Conservation (phyloP, 2,329 filamentous ascomycete species). For the Penicillium sp. region DNA sequence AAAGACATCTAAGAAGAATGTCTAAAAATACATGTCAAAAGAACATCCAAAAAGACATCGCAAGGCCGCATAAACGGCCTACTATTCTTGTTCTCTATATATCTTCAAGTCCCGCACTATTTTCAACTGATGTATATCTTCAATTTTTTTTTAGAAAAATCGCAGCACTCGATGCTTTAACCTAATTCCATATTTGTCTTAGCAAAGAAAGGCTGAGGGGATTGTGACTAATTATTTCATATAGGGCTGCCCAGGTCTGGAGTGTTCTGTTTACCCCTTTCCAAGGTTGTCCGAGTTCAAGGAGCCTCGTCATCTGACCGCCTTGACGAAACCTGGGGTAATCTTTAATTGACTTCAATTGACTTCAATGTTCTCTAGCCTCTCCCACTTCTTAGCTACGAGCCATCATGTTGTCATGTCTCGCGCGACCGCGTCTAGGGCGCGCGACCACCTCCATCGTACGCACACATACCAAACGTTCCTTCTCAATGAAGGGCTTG, state of each 20-base stretch:
- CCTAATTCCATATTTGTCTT: too few relatives aligned
- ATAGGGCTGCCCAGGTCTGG: background rate
- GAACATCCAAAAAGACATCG: too few relatives aligned
- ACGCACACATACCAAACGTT: constrained; percentile 6
- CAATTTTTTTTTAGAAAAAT: too few relatives aligned
- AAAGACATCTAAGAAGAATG: too few relatives aligned
- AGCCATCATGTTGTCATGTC: constrained; percentile 1
- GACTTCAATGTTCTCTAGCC: background rate
- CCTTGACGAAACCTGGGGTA: background rate
- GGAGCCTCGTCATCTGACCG: background rate
- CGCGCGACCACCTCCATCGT: constrained; percentile 7
- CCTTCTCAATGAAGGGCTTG: constrained; percentile 14
- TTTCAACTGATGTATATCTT: too few relatives aligned
- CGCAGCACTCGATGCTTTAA: too few relatives aligned
- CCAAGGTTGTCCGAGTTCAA: background rate
- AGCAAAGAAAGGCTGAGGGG: too few relatives aligned
- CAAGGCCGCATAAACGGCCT: too few relatives aligned
- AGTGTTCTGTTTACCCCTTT: background rate
- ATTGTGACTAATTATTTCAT: background rate
- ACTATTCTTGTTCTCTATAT: too few relatives aligned
- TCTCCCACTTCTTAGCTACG: background rate
- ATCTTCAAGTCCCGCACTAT: too few relatives aligned
- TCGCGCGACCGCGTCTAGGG: constrained; percentile 2
- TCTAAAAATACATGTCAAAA: too few relatives aligned
- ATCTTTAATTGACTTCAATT: background rate